A percentile compares a stretch with the other conserved stretches of the same genome.
Conservation (phyloP, 148 eudicot genomes). For the Hydrangea macrophylla region DNA sequence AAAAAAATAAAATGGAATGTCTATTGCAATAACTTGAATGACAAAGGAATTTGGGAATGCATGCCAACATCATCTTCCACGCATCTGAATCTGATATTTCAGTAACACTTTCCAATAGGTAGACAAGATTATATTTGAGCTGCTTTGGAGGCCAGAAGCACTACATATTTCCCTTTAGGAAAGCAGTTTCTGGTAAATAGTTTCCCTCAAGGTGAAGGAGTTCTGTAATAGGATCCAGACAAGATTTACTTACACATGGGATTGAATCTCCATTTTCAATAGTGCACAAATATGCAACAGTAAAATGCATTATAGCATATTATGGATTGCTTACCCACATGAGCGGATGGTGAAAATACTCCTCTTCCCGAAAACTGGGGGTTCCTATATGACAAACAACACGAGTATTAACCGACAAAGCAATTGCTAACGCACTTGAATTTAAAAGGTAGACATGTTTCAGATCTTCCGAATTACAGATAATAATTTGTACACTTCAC, state of each 20-base stretch:
- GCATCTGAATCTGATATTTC: slow-evolving; percentile 3
- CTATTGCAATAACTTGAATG: not conserved
- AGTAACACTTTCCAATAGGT: not conserved
- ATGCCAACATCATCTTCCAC: not conserved
- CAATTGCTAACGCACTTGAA: slow-evolving; percentile 6
- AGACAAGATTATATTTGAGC: not conserved
- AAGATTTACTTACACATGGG: not conserved
- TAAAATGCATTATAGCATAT: not conserved
- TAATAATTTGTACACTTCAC: not conserved
- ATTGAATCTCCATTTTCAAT: not conserved
- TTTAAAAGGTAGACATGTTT: not conserved
- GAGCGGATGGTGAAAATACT: slow-evolving; percentile 58
- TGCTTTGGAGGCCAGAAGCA: no score
- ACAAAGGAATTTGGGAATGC: not conserved
- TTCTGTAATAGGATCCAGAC: not conserved
- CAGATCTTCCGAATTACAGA: not conserved
- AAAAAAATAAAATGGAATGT: not conserved
- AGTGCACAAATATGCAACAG: not conserved
- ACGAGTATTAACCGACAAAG: slow-evolving; percentile 5
- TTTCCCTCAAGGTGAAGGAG: not conserved
- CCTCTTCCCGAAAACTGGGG: slow-evolving; percentile 73
- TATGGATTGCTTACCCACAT: slow-evolving; percentile 53
- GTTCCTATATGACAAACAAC: slow-evolving; percentile 41
- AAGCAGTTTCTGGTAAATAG: not conserved
- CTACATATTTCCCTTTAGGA: not conserved